A percentile compares a stretch with the other conserved stretches of the same genome.
phyloP scores from a whole-genome alignment of 2,329 filamentous ascomycete species.

The Aphanoascus verrucosus region DNA sequence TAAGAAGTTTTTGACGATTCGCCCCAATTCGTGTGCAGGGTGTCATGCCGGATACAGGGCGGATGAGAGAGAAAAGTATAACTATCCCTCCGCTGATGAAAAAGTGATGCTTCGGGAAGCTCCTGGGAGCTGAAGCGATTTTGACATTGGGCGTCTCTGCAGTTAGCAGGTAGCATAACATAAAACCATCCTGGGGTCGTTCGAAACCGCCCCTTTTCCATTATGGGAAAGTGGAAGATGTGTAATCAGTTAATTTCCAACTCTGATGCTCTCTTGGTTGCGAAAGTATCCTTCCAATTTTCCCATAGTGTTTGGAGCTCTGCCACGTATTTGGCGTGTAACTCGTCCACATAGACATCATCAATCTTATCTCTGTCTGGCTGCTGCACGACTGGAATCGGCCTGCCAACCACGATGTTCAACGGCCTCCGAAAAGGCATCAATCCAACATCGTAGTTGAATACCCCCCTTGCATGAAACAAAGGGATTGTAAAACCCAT shows the following conservation, averaged over 20 bases:
- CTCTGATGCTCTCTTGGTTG: slow-evolving; percentile 34
- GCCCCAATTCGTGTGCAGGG: too few relatives aligned
- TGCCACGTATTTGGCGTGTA: slow-evolving; percentile 67
- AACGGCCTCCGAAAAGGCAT: slow-evolving; percentile 85
- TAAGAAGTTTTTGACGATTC: too few relatives aligned
- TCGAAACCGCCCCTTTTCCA: too few relatives aligned
- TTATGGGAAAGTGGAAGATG: too few relatives aligned
- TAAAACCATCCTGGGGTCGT: too few relatives aligned
- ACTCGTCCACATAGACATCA: slow-evolving; percentile 63
- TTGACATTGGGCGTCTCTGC: too few relatives aligned
- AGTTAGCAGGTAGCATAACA: too few relatives aligned
- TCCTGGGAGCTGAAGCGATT: too few relatives aligned
- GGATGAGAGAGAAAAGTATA: too few relatives aligned
- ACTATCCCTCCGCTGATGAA: too few relatives aligned
- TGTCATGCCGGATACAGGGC: too few relatives aligned
- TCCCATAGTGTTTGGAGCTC: slow-evolving; percentile 43
- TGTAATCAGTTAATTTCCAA: slow-evolving; percentile 34
- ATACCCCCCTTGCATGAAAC: slow-evolving; percentile 80
- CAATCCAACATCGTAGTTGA: slow-evolving; percentile 94
- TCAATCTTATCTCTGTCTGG: slow-evolving; percentile 51
- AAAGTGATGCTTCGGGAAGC: too few relatives aligned
- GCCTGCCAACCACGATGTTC: slow-evolving; percentile 79
- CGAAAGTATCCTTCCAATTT: slow-evolving; percentile 38
- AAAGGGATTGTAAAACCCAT: slow-evolving; percentile 89
- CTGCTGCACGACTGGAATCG: slow-evolving; percentile 58